These are phyloP conservation scores for Coemansia sp. DNA, from an alignment of 192 early-diverging fungal species.

Conservation along the genomic window DNA sequence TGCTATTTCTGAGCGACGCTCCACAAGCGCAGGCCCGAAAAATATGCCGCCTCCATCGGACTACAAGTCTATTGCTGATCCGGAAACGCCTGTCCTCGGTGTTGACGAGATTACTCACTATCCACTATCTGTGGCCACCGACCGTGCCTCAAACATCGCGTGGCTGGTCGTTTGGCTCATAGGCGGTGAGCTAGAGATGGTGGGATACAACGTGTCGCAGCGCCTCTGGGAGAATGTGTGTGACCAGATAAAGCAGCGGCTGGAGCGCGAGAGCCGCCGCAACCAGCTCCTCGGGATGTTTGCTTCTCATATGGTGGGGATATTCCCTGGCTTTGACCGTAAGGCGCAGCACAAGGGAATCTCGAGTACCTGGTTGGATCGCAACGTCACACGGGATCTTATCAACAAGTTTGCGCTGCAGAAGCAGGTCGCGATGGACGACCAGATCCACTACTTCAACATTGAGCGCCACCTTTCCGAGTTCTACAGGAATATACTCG, in stretches of 20 bases:
- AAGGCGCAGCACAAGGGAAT: constrained; percentile 45
- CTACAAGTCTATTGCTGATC: constrained; percentile 53
- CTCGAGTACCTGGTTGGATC: constrained; percentile 50
- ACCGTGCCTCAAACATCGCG: constrained; percentile 23
- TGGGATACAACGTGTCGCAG: constrained; percentile 53
- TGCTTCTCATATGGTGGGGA: constrained; percentile 51
- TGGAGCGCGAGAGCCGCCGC: constrained; percentile 52
- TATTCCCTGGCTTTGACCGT: constrained; percentile 53
- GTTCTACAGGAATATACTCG: constrained; percentile 31
- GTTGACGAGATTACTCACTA: constrained; percentile 44
- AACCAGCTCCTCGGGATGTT: constrained; percentile 54
- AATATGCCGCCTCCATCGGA: constrained; percentile 40
- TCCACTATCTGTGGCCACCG: constrained; percentile 9
- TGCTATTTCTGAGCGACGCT: constrained; percentile 17
- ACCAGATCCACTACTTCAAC: constrained; percentile 55
- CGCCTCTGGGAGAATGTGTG: constrained; percentile 40
- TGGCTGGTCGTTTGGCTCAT: constrained; percentile 53
- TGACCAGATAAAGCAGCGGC: constrained; percentile 52
- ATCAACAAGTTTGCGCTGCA: constrained; percentile 54
- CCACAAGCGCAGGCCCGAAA: constrained; percentile 7
- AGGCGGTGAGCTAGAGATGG: constrained; percentile 57
- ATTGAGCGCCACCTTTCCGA: constrained; percentile 46
- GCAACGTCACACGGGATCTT: constrained; percentile 49
- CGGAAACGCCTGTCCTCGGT: constrained; percentile 28
- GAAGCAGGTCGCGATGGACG: constrained; percentile 39